These are phyloP conservation scores for Coprinopsis marcescibilis DNA, from an alignment of 768 basidiomycete species.

Conservation along the genomic window DNA sequence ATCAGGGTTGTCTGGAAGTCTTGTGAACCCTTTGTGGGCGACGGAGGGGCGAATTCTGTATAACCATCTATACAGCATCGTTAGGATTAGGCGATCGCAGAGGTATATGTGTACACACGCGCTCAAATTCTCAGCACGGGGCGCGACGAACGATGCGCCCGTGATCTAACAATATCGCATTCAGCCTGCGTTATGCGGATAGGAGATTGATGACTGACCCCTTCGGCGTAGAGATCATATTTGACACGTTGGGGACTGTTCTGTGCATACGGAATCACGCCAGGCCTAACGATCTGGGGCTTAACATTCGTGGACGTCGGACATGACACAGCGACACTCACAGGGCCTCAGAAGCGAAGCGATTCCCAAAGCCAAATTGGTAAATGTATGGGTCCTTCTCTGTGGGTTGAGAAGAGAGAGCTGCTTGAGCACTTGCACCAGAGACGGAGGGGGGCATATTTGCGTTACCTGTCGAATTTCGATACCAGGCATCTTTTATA, in stretches of 20 bases:
- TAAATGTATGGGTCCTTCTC: constrained; percentile 51
- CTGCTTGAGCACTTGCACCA: constrained; percentile 34
- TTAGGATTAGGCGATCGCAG: not conserved
- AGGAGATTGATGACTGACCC: constrained; percentile 28
- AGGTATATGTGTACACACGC: constrained; percentile 30
- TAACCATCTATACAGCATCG: constrained; percentile 38
- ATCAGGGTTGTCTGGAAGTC: constrained; percentile 51
- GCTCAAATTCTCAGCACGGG: constrained; percentile 47
- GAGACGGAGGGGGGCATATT: constrained; percentile 24
- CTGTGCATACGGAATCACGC: constrained; percentile 51
- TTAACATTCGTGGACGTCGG: not conserved
- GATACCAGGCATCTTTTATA: too few relatives aligned
- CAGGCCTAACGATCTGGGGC: too few relatives aligned
- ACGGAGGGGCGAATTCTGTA: constrained; percentile 68
- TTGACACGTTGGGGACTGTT: constrained; percentile 59
- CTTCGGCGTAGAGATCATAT: constrained; percentile 58
- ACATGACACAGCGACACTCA: constrained; percentile 21
- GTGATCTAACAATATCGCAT: constrained; percentile 38
- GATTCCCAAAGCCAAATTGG: constrained; percentile 54
- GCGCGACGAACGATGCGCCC: constrained; percentile 54
- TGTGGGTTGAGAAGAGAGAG: constrained; percentile 31
- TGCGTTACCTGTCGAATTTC: too few relatives aligned
- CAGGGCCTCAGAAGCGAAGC: constrained; percentile 52
- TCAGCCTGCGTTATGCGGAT: not conserved
- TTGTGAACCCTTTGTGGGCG: constrained; percentile 56